These are phyloP conservation scores for Stromatinia cepivora DNA, from an alignment of 2,329 filamentous ascomycete species.

Conservation along the genomic window DNA sequence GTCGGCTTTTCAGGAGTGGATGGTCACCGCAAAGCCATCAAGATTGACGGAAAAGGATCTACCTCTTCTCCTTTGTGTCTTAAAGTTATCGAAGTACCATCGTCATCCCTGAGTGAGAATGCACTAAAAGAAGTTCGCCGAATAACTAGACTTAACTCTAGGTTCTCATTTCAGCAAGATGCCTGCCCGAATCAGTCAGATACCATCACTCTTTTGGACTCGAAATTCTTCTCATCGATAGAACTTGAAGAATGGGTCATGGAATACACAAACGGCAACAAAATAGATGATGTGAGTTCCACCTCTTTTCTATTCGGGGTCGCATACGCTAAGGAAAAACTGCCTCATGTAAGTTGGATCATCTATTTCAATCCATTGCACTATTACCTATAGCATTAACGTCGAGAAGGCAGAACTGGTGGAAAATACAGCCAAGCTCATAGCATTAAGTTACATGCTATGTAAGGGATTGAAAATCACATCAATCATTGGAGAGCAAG, in stretches of 20 bases:
- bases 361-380: background rate
- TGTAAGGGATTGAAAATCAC: constrained; percentile 31
- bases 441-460: constrained; percentile 30
- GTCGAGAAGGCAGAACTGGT: constrained; percentile 17
- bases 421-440: constrained; percentile 19
- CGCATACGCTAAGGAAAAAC: constrained; percentile 32
- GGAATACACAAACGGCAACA: constrained; percentile 33
- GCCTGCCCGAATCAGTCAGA: background rate
- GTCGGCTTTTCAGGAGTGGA: background rate
- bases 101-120: constrained; percentile 22
- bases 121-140: constrained; percentile 3
- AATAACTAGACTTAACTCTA: background rate
- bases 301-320: constrained; percentile 31
- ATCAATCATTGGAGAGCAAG: background rate
- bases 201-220: constrained; percentile 12
- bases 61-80: constrained; percentile 29
- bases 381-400: background rate
- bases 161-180: background rate
- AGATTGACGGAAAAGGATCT: constrained; percentile 33
- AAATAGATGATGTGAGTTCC: constrained; percentile 16
- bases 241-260: constrained; percentile 36
- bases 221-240: background rate
- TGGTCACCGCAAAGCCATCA: constrained; percentile 22
- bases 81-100: constrained; percentile 22
- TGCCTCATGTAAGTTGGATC: constrained; percentile 29